Conservation (phyloP, 225 moss, liverwort and hornwort species). For the Pseudoscleropodium purum region DNA sequence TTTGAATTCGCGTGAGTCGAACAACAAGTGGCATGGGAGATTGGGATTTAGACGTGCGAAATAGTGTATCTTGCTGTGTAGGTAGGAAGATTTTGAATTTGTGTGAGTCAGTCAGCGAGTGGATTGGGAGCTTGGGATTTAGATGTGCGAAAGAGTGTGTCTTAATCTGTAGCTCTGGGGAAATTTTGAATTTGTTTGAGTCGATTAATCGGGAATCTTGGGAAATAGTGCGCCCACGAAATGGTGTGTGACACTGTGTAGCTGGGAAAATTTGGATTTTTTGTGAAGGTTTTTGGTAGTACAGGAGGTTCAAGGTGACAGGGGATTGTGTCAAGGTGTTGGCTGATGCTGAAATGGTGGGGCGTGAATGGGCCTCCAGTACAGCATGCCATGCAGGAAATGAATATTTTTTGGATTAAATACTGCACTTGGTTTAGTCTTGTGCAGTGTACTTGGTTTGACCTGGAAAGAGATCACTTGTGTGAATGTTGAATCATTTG, state of each 20-base stretch:
- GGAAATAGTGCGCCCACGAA: neutral
- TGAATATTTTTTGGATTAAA: neutral
- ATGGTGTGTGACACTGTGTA: neutral
- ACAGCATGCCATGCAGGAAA: constrained; percentile 43
- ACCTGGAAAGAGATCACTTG: neutral
- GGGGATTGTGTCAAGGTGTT: neutral
- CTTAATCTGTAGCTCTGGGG: neutral
- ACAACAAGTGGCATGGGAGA: neutral
- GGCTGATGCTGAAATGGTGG: neutral
- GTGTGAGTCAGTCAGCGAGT: neutral
- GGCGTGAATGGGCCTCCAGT: neutral
- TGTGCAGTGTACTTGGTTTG: neutral
- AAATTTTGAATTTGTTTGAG: neutral
- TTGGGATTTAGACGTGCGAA: neutral
- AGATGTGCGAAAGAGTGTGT: neutral
- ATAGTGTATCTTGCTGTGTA: neutral
- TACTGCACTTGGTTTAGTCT: neutral
- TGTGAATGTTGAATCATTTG: neutral
- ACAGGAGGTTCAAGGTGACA: neutral
- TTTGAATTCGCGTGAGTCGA: neutral
- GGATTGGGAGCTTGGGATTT: neutral
- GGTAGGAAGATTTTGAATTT: neutral
- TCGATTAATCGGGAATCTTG: neutral
- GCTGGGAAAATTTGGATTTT: neutral
- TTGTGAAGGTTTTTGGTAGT: neutral